Percentiles rank a stretch among this genome's conserved stretches.
Conservation (phyloP, 1,284 basidiomycete genomes). For the Apiotrichum montevideense region DNA sequence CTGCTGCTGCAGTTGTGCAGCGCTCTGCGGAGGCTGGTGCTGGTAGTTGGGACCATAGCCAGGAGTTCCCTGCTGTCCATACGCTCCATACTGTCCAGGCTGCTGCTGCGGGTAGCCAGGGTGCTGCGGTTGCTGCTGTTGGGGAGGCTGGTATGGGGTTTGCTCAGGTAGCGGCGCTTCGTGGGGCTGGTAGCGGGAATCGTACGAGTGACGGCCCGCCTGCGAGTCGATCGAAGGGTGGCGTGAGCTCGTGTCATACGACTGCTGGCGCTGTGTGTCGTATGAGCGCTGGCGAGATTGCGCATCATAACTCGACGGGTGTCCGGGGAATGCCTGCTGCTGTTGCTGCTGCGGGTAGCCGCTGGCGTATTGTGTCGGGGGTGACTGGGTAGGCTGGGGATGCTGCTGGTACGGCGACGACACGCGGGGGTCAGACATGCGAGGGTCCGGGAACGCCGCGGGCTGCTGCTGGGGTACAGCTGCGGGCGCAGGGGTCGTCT, state of each 20-base stretch:
- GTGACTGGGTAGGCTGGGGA: conserved; percentile 5
- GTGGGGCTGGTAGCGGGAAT: conserved; percentile 1
- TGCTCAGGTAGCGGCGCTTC: conserved; percentile 1
- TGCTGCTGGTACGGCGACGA: background rate
- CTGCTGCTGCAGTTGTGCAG: conserved; percentile 2
- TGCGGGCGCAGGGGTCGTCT: conserved; percentile 21
- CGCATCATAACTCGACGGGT: background rate
- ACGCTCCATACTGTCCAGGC: conserved; percentile 3
- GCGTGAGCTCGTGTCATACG: background rate
- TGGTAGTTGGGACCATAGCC: conserved; percentile 14
- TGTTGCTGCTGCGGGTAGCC: conserved; percentile 23
- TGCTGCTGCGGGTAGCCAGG: conserved; percentile 7
- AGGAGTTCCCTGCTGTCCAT: background rate
- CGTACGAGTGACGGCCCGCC: background rate
- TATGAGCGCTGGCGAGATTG: background rate
- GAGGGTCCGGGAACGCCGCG: conserved; percentile 6
- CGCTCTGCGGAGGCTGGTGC: conserved; percentile 37
- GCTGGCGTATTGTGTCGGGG: conserved; percentile 1
- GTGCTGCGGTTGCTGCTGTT: conserved; percentile 1
- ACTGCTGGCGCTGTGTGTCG: background rate
- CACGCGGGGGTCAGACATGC: background rate
- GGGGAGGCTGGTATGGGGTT: background rate
- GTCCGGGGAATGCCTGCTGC: conserved; percentile 22
- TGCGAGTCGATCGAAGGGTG: conserved; percentile 2
- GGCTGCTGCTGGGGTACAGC: conserved; percentile 21